A percentile compares a stretch with the other conserved stretches of the same genome.
Conservation (phyloP, 2,329 filamentous ascomycete species). For the Talaromyces sp. region DNA sequence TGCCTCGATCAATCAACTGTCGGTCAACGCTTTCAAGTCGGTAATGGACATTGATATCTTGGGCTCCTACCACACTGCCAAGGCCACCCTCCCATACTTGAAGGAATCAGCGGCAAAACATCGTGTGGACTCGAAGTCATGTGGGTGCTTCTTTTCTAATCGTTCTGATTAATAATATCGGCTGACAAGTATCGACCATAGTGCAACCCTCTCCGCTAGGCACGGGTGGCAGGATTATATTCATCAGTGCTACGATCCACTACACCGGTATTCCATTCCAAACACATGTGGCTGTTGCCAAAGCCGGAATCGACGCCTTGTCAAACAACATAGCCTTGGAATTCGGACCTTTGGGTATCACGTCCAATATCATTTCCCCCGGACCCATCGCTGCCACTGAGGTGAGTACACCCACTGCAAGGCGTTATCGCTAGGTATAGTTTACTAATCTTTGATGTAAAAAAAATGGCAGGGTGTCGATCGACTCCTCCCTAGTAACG, state of each 20-base stretch:
- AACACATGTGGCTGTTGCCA: constrained; percentile 84
- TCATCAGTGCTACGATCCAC: constrained; percentile 85
- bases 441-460: not conserved
- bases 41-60: constrained; percentile 96
- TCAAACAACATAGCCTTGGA: constrained; percentile 76
- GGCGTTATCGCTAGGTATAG: not conserved
- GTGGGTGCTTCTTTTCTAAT: constrained; percentile 21
- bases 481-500: constrained; percentile 52
- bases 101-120: constrained; percentile 64
- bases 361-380: constrained; percentile 82
- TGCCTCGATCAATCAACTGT: constrained; percentile 74
- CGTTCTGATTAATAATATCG: not conserved
- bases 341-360: constrained; percentile 80
- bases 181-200: constrained; percentile 3
- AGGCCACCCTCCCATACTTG: constrained; percentile 81
- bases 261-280: constrained; percentile 83
- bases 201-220: constrained; percentile 39
- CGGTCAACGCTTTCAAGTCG: constrained; percentile 83
- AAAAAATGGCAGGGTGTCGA: constrained; percentile 55
- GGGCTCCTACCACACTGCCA: constrained; percentile 90
- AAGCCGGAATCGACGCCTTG: constrained; percentile 84
- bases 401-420: constrained; percentile 16
- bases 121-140: constrained; percentile 53
- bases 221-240: constrained; percentile 79
- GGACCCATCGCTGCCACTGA: constrained; percentile 84